These are phyloP conservation scores for Nicotiana noctiflora DNA, from an alignment of 257 asterid genomes.

Conservation along the genomic window DNA sequence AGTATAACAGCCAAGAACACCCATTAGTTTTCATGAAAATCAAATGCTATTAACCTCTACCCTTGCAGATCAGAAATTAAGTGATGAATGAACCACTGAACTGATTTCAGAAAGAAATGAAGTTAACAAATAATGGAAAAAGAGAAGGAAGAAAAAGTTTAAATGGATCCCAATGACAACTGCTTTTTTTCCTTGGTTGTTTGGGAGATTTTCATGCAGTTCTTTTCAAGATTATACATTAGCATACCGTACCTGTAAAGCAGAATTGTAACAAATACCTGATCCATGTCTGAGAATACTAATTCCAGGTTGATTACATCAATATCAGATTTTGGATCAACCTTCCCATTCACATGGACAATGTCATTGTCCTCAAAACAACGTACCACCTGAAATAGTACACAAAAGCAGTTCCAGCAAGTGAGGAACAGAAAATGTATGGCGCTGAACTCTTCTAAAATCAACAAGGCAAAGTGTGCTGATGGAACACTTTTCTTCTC, in stretches of 20 bases:
- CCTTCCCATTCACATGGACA: constrained; percentile 84
- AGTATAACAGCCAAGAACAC: not conserved
- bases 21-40: not conserved
- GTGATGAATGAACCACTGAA: not conserved
- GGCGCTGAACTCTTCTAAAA: not conserved
- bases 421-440: not conserved
- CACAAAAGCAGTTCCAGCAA: not conserved
- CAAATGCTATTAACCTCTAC: not conserved
- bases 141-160: not conserved
- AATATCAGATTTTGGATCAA: constrained; percentile 89
- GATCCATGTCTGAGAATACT: constrained; percentile 90
- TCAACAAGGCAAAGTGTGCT: not conserved
- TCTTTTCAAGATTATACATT: not conserved
- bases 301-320: constrained; percentile 90
- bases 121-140: not conserved
- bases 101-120: not conserved
- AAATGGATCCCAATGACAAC: not conserved
- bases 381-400: constrained; percentile 66
- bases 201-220: not conserved
- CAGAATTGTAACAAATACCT: constrained; percentile 38
- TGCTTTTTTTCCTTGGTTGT: not conserved
- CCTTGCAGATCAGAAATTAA: not conserved
- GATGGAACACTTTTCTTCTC: not conserved
- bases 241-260: not conserved
- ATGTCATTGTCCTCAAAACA: constrained; percentile 98